Base-by-base conservation (phyloP, 2,329 filamentous ascomycete species). In the Botrytis deweyae region DNA sequence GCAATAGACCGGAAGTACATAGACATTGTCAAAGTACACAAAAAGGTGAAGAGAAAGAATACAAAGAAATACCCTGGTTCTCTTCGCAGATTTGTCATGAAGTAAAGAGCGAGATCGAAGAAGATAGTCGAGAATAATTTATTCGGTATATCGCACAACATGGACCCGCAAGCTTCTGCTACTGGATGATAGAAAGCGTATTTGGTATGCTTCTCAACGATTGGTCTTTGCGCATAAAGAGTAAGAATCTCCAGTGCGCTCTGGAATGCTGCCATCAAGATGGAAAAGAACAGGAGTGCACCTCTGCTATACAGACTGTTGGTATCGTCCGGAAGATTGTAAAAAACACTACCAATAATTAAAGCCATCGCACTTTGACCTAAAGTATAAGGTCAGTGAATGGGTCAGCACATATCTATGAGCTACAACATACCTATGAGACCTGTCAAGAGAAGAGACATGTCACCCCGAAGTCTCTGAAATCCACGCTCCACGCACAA, bases 121-220 rank as follows among this genome's bases (percentile, higher is more conserved):
- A 88, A 83, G 76, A 97, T 87, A 1, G 89, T 84, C 78, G 95
- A 95, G n/a, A 83, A 55, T 14, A 97, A 83, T 82, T 96, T 97
- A 83, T 93, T 93, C 0, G 95, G 95, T 83, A 97, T 84, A 78
- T 98, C 95, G 93, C 90, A 74, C 93, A 80, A 40, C 76, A 80
- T 80, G 18, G 78, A 78, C 4, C 76, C 76, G 38, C 74, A 42
- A n/a, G 94, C 93, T 86, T 98, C 94, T 25, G 94, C 92, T 16
- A 92, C 94, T 0, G 95, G 94, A 79, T 97, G 95, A 79, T 97
- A 97, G 29, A 97, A 87, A 29, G 94, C 94, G 81, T 97, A 97
- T 74, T 92, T 90, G 73, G 87, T 85, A 78, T 98, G 95, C 81
- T 97, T 97, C 81, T 97, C 94, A 75, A 98, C 93, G 78, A 97